Evolutionary conservation across 495 filamentous ascomycete genomes (phyloP).

Genomic region (Podospora fimiseda): DNA sequence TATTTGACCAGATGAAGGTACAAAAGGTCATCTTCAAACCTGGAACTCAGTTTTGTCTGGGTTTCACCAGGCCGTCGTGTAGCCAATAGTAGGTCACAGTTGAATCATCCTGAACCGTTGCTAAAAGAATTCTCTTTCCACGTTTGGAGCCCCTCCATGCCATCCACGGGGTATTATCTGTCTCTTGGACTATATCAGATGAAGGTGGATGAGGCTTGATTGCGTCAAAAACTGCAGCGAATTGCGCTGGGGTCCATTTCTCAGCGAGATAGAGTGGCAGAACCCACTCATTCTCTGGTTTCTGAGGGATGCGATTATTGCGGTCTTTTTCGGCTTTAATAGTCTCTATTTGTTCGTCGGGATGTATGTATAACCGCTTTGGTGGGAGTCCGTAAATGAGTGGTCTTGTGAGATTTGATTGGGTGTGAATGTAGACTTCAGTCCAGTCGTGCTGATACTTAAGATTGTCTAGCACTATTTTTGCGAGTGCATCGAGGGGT

Average conservation of each 20-base stretch:
- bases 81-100: slow-evolving; percentile 94
- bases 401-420: slow-evolving; percentile 45
- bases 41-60: slow-evolving; percentile 74
- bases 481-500: slow-evolving; percentile 44
- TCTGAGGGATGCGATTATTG: slow-evolving; percentile 33
- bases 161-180: slow-evolving; percentile 23
- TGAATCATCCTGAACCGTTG: slow-evolving; percentile 79
- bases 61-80: slow-evolving; percentile 93
- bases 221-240: slow-evolving; percentile 76
- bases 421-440: slow-evolving; percentile 54
- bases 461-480: slow-evolving; percentile 71
- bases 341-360: slow-evolving; percentile 81
- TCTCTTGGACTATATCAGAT: slow-evolving; percentile 14
- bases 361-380: slow-evolving; percentile 79
- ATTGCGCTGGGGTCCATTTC: slow-evolving; percentile 68
- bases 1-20: slow-evolving; percentile 88
- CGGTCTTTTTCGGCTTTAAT: slow-evolving; percentile 49
- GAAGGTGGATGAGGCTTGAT: slow-evolving; percentile 48
- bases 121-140: slow-evolving; percentile 70
- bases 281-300: slow-evolving; percentile 71
- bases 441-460: slow-evolving; percentile 86
- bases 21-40: slow-evolving; percentile 72
- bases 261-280: slow-evolving; percentile 77
- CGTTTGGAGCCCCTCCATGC: slow-evolving; percentile 40
- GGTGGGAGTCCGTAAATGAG: slow-evolving; percentile 87